Percentiles rank a stretch among this genome's conserved stretches.
phyloP scores from a whole-genome alignment of 2,329 filamentous ascomycete species.

The Epichloe hybrida region DNA sequence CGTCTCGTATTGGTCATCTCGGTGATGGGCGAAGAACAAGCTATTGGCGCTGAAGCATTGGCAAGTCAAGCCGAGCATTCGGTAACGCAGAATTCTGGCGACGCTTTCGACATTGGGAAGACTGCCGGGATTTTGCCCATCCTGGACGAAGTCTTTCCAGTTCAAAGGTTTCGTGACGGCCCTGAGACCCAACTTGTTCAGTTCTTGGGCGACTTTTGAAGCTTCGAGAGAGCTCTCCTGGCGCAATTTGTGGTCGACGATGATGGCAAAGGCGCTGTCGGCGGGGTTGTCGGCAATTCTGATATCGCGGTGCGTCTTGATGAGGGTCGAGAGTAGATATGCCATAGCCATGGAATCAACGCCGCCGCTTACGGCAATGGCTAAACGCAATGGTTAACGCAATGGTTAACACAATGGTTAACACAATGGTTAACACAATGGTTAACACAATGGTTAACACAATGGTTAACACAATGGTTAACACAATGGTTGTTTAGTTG shows the following conservation, averaged over 20 bases:
- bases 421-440: too few species aligned
- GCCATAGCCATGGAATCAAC: constrained; percentile 97
- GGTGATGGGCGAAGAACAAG: constrained; percentile 73
- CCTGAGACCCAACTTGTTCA: constrained; percentile 25
- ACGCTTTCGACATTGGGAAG: constrained; percentile 60
- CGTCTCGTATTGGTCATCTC: constrained; percentile 85
- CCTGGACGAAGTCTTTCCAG: constrained; percentile 32
- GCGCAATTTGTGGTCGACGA: constrained; percentile 47
- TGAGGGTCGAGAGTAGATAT: constrained; percentile 47
- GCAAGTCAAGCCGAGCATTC: constrained; percentile 51
- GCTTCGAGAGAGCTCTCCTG: constrained; percentile 40
- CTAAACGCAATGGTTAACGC: constrained; percentile 22
- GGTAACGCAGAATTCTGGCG: constrained; percentile 64
- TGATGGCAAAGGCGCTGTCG: constrained; percentile 27
- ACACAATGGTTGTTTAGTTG: neutral
- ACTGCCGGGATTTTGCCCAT: constrained; percentile 17
- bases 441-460: too few species aligned
- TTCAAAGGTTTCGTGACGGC: constrained; percentile 15
- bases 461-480: too few species aligned
- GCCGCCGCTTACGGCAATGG: constrained; percentile 77
- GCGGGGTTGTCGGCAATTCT: constrained; percentile 33
- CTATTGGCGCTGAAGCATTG: constrained; percentile 34
- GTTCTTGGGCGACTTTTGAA: constrained; percentile 24
- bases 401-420: neutral
- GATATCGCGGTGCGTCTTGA: constrained; percentile 18